These are phyloP conservation scores for Tetrapisispora arboricola DNA, from an alignment of 805 yeast species.

Conservation along the genomic window DNA sequence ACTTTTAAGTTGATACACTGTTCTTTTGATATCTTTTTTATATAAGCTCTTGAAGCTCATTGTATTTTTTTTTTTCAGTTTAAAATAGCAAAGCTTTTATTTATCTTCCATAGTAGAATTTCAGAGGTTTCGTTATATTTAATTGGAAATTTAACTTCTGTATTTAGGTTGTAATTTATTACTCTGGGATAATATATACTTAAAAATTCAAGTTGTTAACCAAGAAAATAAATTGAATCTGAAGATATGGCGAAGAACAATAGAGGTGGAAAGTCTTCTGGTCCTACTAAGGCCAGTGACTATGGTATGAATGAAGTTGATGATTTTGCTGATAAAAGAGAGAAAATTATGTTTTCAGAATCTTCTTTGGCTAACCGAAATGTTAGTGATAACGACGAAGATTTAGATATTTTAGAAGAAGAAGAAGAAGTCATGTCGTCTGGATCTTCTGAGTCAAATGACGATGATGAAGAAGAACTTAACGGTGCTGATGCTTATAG, in stretches of 20 bases:
- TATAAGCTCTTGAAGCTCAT: too few relatives aligned
- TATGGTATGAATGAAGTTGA: slow-evolving; percentile 59
- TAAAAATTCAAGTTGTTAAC: neutral
- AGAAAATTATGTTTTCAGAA: slow-evolving; percentile 44
- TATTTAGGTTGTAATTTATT: too few relatives aligned
- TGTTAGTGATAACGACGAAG: slow-evolving; percentile 38
- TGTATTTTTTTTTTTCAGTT: too few relatives aligned
- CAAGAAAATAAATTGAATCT: too few relatives aligned
- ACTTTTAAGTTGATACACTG: too few relatives aligned
- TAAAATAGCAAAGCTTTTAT: too few relatives aligned
- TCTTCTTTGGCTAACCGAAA: slow-evolving; percentile 39
- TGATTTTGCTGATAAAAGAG: slow-evolving; percentile 50
- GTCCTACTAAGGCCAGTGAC: slow-evolving; percentile 21
- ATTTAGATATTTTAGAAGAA: slow-evolving; percentile 33
- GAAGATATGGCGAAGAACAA: neutral
- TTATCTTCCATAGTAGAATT: too few relatives aligned
- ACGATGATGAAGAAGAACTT: slow-evolving; percentile 36
- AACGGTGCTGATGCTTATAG: slow-evolving; percentile 33
- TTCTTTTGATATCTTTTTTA: too few relatives aligned
- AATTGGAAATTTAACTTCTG: too few relatives aligned
- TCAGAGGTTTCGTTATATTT: too few relatives aligned
- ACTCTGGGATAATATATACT: neutral
- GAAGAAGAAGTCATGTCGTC: slow-evolving; percentile 46
- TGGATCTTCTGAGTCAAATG: neutral
- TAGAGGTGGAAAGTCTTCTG: slow-evolving; percentile 7